Base-by-base conservation (phyloP, 345 rosid genomes). In the Cochlearia excelsa region DNA sequence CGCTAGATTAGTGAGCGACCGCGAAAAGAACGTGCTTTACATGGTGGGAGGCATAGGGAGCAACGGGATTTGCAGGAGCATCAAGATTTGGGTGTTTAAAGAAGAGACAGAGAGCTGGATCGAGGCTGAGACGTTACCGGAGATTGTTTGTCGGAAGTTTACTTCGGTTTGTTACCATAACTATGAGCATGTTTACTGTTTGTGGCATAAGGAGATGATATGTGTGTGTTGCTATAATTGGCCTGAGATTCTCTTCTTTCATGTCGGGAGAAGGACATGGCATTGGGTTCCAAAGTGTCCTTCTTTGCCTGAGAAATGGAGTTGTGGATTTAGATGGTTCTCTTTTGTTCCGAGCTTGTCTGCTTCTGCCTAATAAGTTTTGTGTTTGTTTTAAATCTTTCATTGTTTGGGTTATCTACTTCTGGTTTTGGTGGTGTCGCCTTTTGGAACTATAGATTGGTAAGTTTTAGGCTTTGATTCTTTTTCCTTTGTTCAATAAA, bases 301-400 rank as follows among this genome's bases (percentile, higher is more conserved):
- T 58, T 79, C 90, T 4, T 66, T 92, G 69, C 90, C 95, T 9
- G 87, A 92, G 50, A 82, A 83, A 60, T 88, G 90, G 87, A 84
- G 96, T 68, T 92, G 93, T 78, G 98, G 96, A 2, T 92, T 92
- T 73, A 75, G 78, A 39, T 88, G 96, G 95, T 92, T 88, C 68
- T 92, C 98, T 53, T 83, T 88, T 63, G 77, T 84, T 61, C 98
- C 98, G 0, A 78, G 83, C 28, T 61, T 88, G 28, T 74, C 71
- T 61, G 83, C 86, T 65, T 50, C 57, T 26, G 93, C 81, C 35
- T 91, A 81, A 52, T 40, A 44, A 6, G 31, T n/a, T 29, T 31
- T 27, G n/a, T 59, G 2, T 59, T 9, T 51, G 30, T 62, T 34
- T 3, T 34, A 3, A 6, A 3, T 6, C 37, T 3, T 34, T 34